Evolutionary conservation across 2,329 filamentous ascomycete species (phyloP).

Genomic region (Aspergillus aculeatus): DNA sequence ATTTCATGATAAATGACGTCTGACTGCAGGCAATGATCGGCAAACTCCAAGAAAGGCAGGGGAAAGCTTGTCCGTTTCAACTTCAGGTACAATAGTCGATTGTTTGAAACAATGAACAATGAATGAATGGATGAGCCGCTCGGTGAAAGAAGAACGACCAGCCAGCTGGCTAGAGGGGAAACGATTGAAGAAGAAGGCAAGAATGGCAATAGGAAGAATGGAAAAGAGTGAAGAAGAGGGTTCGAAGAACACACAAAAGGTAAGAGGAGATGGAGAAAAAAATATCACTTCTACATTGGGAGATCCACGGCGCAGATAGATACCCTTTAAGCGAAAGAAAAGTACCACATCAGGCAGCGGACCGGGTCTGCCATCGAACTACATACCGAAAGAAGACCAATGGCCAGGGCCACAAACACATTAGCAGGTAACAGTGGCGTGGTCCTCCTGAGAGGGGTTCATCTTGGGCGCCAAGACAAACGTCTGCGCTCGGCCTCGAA

Average conservation of each 20-base stretch:
- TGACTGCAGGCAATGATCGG: constrained; percentile 1
- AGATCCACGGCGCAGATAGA: constrained; percentile 15
- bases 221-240: constrained; percentile 8
- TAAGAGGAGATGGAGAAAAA: constrained; percentile 8
- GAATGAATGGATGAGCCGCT: neutral
- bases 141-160: constrained; percentile 10
- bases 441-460: constrained; percentile 13
- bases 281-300: constrained; percentile 10
- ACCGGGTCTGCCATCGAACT: constrained; percentile 9
- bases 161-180: constrained; percentile 12
- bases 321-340: constrained; percentile 15
- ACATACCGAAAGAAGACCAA: constrained; percentile 7
- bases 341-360: constrained; percentile 13
- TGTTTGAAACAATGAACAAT: constrained; percentile 5
- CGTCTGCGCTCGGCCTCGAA: constrained; percentile 8
- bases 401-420: constrained; percentile 1
- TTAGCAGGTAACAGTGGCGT: constrained; percentile 13
- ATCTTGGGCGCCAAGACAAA: constrained; percentile 13
- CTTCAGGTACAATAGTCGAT: constrained; percentile 1
- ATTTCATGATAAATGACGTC: constrained; percentile 3
- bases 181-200: constrained; percentile 3
- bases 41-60: neutral
- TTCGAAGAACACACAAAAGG: neutral
- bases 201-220: constrained; percentile 1
- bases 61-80: neutral